phyloP scores from a whole-genome alignment of 1,139 yeast genomes.

The Nakaseomyces delphensis region DNA sequence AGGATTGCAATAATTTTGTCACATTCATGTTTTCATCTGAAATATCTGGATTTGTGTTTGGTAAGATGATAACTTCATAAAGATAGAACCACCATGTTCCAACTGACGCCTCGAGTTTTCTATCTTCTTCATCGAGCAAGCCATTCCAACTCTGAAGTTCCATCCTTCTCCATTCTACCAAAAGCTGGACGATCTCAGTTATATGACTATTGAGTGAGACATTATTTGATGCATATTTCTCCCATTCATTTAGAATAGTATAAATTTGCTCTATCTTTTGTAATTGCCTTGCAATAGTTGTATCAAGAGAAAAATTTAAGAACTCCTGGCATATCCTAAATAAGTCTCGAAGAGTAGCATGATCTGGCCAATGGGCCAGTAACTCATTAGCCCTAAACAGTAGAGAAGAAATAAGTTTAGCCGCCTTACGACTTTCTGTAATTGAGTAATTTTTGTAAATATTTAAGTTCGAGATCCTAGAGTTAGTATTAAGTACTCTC shows the following conservation, averaged over 20 bases:
- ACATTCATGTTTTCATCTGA: conserved; percentile 30
- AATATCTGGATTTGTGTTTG: conserved; percentile 25
- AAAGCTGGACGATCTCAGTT: conserved; percentile 52
- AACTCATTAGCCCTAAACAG: conserved; percentile 42
- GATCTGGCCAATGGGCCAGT: conserved; percentile 83
- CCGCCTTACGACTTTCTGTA: conserved; percentile 53
- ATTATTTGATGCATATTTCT: conserved; percentile 76
- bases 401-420: conserved; percentile 43
- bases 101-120: conserved; percentile 39
- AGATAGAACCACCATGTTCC: conserved; percentile 91
- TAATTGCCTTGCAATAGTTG: conserved; percentile 70
- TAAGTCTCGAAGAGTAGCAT: conserved; percentile 73
- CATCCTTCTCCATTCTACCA: conserved; percentile 83
- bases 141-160: conserved; percentile 83
- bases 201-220: conserved; percentile 54
- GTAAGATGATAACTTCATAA: conserved; percentile 55
- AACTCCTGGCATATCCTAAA: conserved; percentile 61
- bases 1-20: conserved; percentile 50
- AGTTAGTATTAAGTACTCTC: conserved; percentile 20
- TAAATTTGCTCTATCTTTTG: conserved; percentile 83
- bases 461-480: conserved; percentile 35
- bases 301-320: conserved; percentile 48
- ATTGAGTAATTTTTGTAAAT: conserved; percentile 64
- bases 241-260: conserved; percentile 83
- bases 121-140: conserved; percentile 62